phyloP scores from a whole-genome alignment of 352 stramenopile species.

The Pythium plurisporium region DNA sequence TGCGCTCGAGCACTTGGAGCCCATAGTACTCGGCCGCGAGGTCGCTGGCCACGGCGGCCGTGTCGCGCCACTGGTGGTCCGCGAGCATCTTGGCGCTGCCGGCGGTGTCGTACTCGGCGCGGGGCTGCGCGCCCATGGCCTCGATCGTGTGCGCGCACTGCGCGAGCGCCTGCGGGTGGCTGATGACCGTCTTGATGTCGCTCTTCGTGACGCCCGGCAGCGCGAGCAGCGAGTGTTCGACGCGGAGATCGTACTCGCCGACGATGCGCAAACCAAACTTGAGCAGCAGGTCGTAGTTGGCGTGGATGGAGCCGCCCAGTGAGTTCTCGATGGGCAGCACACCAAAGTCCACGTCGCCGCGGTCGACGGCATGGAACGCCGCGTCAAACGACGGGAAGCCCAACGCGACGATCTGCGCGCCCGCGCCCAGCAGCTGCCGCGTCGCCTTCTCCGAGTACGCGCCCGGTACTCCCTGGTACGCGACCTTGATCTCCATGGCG shows the following conservation, averaged over 20 bases:
- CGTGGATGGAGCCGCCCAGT: conserved; percentile 93
- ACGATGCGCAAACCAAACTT: conserved; percentile 68
- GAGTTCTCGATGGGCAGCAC: conserved; percentile 95
- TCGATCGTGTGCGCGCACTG: conserved; percentile 96
- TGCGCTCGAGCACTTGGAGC: conserved; percentile 84
- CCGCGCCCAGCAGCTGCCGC: conserved; percentile 83
- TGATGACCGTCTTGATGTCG: conserved; percentile 95
- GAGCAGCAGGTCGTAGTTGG: conserved; percentile 90
- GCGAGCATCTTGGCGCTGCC: conserved; percentile 96
- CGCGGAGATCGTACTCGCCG: conserved; percentile 57
- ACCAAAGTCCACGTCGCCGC: conserved; percentile 90
- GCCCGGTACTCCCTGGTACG: conserved; percentile 95
- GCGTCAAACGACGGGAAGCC: conserved; percentile 51
- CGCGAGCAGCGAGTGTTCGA: conserved; percentile 93
- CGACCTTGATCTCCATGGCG: conserved; percentile 74
- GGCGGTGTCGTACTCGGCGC: conserved; percentile 95
- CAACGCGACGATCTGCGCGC: conserved; percentile 59
- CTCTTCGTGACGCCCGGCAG: conserved; percentile 80
- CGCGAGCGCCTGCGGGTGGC: conserved; percentile 94
- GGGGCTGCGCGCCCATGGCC: conserved; percentile 67
- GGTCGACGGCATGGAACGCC: conserved; percentile 51
- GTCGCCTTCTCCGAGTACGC: conserved; percentile 97
- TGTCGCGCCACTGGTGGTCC: conserved; percentile 80
- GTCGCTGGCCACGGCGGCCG: conserved; percentile 93
- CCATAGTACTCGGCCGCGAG: conserved; percentile 94